Percentiles rank a stretch among this genome's conserved stretches.
These are phyloP conservation scores for Aphanomyces euteiches DNA, from an alignment of 352 stramenopile species.

Conservation along the genomic window DNA sequence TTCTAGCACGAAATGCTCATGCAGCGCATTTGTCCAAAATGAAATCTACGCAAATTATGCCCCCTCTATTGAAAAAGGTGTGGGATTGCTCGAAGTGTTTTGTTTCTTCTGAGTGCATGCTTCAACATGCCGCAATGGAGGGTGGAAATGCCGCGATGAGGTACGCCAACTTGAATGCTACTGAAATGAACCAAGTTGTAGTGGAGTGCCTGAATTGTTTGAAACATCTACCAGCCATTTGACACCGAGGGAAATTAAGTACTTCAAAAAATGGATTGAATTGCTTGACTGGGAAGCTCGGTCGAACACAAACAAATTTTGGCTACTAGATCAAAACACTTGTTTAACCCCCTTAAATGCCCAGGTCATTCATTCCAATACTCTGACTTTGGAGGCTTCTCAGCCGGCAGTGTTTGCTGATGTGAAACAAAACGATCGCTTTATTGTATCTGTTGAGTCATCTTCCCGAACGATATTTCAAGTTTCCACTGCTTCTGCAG, in stretches of 20 bases:
- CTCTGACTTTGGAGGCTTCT: background rate
- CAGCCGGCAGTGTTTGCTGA: background rate
- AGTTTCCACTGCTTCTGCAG: conserved; percentile 50
- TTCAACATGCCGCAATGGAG: conserved; percentile 76
- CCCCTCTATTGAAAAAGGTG: conserved; percentile 63
- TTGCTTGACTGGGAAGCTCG: conserved; percentile 75
- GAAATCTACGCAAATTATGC: conserved; percentile 54
- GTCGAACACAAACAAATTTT: conserved; percentile 44
- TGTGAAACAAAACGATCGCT: conserved; percentile 49
- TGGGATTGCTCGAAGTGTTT: conserved; percentile 78
- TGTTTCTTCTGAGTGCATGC: conserved; percentile 76
- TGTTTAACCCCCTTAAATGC: background rate
- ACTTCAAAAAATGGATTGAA: conserved; percentile 72
- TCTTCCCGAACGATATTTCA: conserved; percentile 59
- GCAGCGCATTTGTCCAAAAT: conserved; percentile 48
- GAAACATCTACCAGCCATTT: conserved; percentile 55
- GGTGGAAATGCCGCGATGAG: conserved; percentile 55
- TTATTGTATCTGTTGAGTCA: conserved; percentile 72
- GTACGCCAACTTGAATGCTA: background rate
- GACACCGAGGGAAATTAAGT: conserved; percentile 44
- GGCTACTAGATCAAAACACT: background rate
- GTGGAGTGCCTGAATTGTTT: conserved; percentile 67
- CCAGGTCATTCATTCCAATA: background rate
- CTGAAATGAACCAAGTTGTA: conserved; percentile 30
- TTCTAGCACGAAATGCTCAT: conserved; percentile 60